phyloP scores from a whole-genome alignment of 495 filamentous ascomycete species.

The Aspergillus asperescens region DNA sequence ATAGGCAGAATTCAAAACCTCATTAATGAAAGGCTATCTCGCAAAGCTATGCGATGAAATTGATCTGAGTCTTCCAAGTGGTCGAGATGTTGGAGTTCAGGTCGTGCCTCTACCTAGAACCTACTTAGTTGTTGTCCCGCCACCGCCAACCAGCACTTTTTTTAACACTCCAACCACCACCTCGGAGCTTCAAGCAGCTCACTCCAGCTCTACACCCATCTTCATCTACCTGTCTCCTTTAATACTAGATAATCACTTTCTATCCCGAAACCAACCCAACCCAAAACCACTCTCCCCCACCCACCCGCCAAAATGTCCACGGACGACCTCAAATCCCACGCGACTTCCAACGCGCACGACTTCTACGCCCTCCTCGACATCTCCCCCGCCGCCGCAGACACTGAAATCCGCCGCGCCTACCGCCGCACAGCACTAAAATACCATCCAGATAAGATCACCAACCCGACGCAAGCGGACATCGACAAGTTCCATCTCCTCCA shows the following conservation, averaged over 20 bases:
- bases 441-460: slow-evolving; percentile 78
- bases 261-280: not conserved
- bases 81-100: not conserved
- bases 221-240: not conserved
- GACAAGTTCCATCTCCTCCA: slow-evolving; percentile 72
- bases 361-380: slow-evolving; percentile 81
- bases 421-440: slow-evolving; percentile 81
- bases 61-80: too few species aligned
- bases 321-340: slow-evolving; percentile 51
- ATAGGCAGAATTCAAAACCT: too few species aligned
- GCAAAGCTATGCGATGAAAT: too few species aligned
- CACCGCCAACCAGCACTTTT: not conserved
- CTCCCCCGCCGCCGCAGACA: slow-evolving; percentile 53
- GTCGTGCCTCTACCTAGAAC: too few species aligned
- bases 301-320: slow-evolving; percentile 31
- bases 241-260: too few species aligned
- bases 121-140: not conserved
- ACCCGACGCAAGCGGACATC: slow-evolving; percentile 50
- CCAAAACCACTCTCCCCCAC: not conserved
- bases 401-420: slow-evolving; percentile 82
- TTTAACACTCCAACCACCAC: too few species aligned
- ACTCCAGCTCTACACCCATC: not conserved
- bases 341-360: slow-evolving; percentile 57
- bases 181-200: not conserved
- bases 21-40: too few species aligned